Conservation (phyloP, 78 protist genomes). For the Dictyostelium capitatum region DNA sequence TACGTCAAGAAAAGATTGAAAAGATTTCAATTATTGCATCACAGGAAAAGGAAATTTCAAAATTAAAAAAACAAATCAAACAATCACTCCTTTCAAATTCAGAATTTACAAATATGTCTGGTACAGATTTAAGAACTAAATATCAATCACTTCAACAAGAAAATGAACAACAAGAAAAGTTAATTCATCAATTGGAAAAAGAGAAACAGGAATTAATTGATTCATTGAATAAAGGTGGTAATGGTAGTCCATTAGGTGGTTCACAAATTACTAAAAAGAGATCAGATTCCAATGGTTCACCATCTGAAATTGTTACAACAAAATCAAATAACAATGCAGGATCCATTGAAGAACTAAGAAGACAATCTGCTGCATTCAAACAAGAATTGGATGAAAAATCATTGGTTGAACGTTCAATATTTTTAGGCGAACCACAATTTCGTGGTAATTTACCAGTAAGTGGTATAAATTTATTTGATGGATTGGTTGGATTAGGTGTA, state of each 20-base stretch:
- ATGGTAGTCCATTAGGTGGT: neutral
- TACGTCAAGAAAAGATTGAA: conserved; percentile 71
- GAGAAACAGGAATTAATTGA: conserved; percentile 34
- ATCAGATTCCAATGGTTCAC: neutral
- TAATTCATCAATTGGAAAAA: conserved; percentile 37
- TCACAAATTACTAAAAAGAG: neutral
- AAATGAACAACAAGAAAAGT: conserved; percentile 36
- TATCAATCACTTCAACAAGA: conserved; percentile 56
- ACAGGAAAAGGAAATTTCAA: conserved; percentile 62
- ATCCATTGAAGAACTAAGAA: conserved; percentile 45
- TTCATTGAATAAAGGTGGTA: neutral
- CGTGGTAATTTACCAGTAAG: conserved; percentile 60
- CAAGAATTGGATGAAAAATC: conserved; percentile 65
- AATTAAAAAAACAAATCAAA: conserved; percentile 62
- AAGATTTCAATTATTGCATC: conserved; percentile 48
- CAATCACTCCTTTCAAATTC: neutral
- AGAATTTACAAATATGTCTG: conserved; percentile 25
- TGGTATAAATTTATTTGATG: conserved; percentile 54
- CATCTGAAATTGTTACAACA: neutral
- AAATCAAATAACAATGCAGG: conserved; percentile 37
- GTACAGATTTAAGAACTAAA: conserved; percentile 41
- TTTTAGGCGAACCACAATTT: conserved; percentile 63
- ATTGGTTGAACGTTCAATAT: conserved; percentile 46
- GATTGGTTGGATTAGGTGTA: conserved; percentile 37
- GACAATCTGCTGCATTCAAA: conserved; percentile 36